Conservation (phyloP, 208 protist genomes). For the Zelonia costaricensis region DNA sequence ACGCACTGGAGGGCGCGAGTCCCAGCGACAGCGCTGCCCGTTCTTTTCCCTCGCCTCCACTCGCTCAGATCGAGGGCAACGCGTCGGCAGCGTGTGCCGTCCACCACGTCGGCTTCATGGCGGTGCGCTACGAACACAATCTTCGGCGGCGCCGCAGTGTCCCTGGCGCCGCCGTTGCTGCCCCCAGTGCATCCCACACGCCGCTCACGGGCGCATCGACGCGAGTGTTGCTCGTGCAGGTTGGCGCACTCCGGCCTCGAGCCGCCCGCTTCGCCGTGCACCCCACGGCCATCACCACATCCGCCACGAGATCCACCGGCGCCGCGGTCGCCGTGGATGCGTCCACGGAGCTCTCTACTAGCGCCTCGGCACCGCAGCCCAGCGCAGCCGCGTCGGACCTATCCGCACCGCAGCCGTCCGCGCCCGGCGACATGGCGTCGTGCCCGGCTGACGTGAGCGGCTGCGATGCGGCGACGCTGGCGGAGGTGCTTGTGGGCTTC, state of each 20-base stretch:
- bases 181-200: too few species aligned
- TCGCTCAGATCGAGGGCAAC: too few species aligned
- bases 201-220: not conserved
- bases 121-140: slow-evolving; percentile 52
- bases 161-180: not conserved
- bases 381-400: too few species aligned
- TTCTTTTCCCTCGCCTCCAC: too few species aligned
- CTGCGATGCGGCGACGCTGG: not conserved
- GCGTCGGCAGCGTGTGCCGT: not conserved
- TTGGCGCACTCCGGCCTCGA: too few species aligned
- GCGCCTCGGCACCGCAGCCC: too few species aligned
- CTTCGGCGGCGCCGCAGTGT: slow-evolving; percentile 17
- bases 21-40: not conserved
- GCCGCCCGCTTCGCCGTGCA: too few species aligned
- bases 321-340: too few species aligned
- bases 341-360: too few species aligned
- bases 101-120: slow-evolving; percentile 38
- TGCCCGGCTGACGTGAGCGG: not conserved
- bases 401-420: not conserved
- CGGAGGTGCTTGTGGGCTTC: slow-evolving; percentile 24
- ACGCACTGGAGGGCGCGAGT: not conserved
- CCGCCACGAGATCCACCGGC: too few species aligned
- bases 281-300: too few species aligned
- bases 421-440: not conserved
- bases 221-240: slow-evolving; percentile 12